A percentile compares a stretch with the other conserved stretches of the same genome.
Conservation (phyloP, 1,284 basidiomycete genomes). For the Lentinula novae-zelandiae region DNA sequence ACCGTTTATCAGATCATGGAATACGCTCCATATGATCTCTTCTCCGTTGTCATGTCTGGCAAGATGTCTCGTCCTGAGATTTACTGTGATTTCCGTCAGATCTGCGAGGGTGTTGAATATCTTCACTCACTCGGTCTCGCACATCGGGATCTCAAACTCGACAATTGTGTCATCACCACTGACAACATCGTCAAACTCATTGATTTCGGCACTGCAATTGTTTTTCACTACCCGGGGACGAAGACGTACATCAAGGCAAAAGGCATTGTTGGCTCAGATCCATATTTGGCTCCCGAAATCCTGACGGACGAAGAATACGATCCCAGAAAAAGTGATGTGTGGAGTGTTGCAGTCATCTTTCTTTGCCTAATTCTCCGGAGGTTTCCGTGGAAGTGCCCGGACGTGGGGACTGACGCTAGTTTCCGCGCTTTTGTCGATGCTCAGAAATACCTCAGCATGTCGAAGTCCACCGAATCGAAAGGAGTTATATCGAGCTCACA, state of each 20-base stretch:
- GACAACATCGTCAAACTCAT: conserved; percentile 97
- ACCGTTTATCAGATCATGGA: conserved; percentile 83
- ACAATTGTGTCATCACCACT: conserved; percentile 98
- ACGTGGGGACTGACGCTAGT: conserved; percentile 88
- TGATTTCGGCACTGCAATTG: conserved; percentile 98
- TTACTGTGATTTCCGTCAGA: conserved; percentile 99
- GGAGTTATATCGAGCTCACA: conserved; percentile 11
- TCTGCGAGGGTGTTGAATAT: conserved; percentile 97
- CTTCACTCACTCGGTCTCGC: conserved; percentile 86
- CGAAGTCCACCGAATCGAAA: conserved; percentile 6
- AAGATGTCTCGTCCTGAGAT: conserved; percentile 98
- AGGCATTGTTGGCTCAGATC: conserved; percentile 96
- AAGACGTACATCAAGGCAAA: conserved; percentile 68
- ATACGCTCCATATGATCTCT: conserved; percentile 97
- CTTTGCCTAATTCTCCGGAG: conserved; percentile 97
- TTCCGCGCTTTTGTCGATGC: conserved; percentile 91
- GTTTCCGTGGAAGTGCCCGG: conserved; percentile 99
- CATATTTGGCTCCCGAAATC: conserved; percentile 98
- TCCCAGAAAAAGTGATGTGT: conserved; percentile 96
- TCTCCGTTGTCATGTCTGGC: conserved; percentile 99
- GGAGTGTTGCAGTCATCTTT: conserved; percentile 98
- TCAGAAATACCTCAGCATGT: conserved; percentile 78
- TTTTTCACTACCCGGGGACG: conserved; percentile 97
- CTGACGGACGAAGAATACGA: conserved; percentile 78
- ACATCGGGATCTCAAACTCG: conserved; percentile 97